Evolutionary conservation across 2,329 filamentous ascomycete species (phyloP).

Genomic region (Verticillium dahliae): DNA sequence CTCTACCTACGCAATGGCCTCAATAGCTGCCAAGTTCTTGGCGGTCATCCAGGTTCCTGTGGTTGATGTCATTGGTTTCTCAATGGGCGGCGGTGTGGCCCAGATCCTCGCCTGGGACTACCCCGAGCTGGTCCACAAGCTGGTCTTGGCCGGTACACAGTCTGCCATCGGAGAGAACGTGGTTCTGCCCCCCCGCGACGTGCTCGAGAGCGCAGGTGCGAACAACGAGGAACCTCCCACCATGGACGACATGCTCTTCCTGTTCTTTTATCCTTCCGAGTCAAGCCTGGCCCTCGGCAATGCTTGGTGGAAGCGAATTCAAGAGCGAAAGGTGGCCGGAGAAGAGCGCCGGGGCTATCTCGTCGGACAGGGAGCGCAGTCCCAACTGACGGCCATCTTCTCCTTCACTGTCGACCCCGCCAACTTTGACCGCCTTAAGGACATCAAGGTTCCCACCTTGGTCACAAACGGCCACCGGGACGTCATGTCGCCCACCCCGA

Average conservation of each 20-base stretch:
- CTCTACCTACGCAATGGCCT: conserved; percentile 27
- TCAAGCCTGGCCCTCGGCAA: not conserved
- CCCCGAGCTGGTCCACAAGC: not conserved
- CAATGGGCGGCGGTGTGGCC: conserved; percentile 39
- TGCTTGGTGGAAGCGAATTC: not conserved
- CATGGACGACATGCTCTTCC: not conserved
- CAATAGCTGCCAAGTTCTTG: conserved; percentile 18
- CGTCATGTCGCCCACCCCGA: not conserved
- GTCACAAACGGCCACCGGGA: not conserved
- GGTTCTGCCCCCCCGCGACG: not conserved
- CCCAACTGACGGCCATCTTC: not conserved
- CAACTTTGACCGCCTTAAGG: not conserved
- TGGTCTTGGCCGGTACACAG: not conserved
- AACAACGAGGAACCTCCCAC: not conserved
- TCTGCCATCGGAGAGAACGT: not conserved
- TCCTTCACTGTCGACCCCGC: not conserved
- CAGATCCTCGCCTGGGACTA: conserved; percentile 33
- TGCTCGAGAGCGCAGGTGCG: not conserved
- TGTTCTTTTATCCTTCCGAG: not conserved
- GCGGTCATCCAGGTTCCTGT: conserved; percentile 21
- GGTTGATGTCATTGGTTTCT: conserved; percentile 42
- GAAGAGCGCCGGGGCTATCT: not conserved
- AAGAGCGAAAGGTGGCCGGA: not conserved
- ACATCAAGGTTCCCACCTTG: not conserved
- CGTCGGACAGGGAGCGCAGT: not conserved